These are phyloP conservation scores for Orbilia brochopaga DNA, from an alignment of 2,329 filamentous ascomycete species.

Conservation along the genomic window DNA sequence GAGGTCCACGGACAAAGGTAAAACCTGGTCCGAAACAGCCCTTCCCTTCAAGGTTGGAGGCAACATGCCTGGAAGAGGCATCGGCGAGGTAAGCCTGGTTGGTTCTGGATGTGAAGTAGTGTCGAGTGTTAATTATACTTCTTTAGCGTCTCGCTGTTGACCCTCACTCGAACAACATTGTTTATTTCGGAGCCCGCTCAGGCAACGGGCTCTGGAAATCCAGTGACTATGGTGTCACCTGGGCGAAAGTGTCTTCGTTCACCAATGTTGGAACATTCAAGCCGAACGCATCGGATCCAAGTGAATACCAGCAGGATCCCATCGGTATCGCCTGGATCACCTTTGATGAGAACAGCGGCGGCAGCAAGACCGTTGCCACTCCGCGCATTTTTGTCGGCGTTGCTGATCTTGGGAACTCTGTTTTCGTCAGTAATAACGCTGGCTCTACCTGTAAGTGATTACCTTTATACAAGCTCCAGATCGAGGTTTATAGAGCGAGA, in stretches of 20 bases:
- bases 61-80: slow-evolving; percentile 68
- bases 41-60: slow-evolving; percentile 68
- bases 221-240: slow-evolving; percentile 65
- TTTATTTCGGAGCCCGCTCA: slow-evolving; percentile 67
- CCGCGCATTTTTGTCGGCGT: slow-evolving; percentile 66
- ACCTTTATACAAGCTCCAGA: no score
- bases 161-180: slow-evolving; percentile 64
- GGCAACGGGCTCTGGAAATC: slow-evolving; percentile 68
- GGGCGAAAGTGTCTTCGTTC: slow-evolving; percentile 64
- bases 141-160: slow-evolving; percentile 64
- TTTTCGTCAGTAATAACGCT: slow-evolving; percentile 65
- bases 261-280: slow-evolving; percentile 63
- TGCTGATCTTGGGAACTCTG: slow-evolving; percentile 63
- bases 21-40: slow-evolving; percentile 62
- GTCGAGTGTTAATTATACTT: background rate
- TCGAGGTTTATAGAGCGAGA: no score
- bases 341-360: slow-evolving; percentile 63
- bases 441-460: slow-evolving; percentile 61
- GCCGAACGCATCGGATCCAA: slow-evolving; percentile 60
- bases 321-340: slow-evolving; percentile 64
- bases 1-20: slow-evolving; percentile 64
- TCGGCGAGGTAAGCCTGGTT: slow-evolving; percentile 61
- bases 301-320: slow-evolving; percentile 61
- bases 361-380: slow-evolving; percentile 60
- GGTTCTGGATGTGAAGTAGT: background rate